phyloP scores from a whole-genome alignment of 2,329 filamentous ascomycete genomes.

The Pseudogymnoascus sp. region DNA sequence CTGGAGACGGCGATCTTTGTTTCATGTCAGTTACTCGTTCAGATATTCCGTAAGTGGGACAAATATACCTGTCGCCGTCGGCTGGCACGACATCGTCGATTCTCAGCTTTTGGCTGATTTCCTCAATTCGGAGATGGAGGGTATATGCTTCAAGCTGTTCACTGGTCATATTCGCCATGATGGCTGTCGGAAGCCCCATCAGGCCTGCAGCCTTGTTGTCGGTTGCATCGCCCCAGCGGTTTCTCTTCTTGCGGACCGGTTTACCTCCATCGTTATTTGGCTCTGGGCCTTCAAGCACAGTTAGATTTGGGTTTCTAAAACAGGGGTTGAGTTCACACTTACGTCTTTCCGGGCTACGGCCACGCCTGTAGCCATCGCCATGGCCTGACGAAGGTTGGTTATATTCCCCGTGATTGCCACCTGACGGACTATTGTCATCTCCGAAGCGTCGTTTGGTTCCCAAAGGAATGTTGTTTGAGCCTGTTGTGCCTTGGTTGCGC shows the following conservation, averaged over 20 bases:
- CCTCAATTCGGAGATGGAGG: constrained; percentile 91
- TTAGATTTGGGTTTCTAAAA: constrained; percentile 38
- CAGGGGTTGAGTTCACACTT: constrained; percentile 28
- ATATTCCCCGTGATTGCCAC: constrained; percentile 23
- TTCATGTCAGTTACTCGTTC: neutral
- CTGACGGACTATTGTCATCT: constrained; percentile 41
- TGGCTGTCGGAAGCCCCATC: constrained; percentile 94
- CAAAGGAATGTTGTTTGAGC: constrained; percentile 95
- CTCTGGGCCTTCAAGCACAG: constrained; percentile 20
- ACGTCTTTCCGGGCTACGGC: constrained; percentile 83
- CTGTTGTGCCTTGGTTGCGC: constrained; percentile 74
- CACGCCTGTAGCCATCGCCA: constrained; percentile 59
- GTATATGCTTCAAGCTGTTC: constrained; percentile 98
- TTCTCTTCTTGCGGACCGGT: constrained; percentile 86
- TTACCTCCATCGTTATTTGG: constrained; percentile 60
- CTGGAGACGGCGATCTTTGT: constrained; percentile 80
- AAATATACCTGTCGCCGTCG: constrained; percentile 81
- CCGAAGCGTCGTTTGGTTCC: constrained; percentile 76
- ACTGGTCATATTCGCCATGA: constrained; percentile 94
- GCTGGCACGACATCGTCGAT: constrained; percentile 98
- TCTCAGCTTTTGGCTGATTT: constrained; percentile 97
- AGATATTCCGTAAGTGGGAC: neutral
- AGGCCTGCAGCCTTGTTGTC: constrained; percentile 98
- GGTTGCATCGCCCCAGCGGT: constrained; percentile 93
- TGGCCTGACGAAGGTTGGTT: constrained; percentile 18